Percentiles rank a stretch among this genome's conserved stretches.
Conservation (phyloP, 768 basidiomycete species). For the Trametes cingulata region DNA sequence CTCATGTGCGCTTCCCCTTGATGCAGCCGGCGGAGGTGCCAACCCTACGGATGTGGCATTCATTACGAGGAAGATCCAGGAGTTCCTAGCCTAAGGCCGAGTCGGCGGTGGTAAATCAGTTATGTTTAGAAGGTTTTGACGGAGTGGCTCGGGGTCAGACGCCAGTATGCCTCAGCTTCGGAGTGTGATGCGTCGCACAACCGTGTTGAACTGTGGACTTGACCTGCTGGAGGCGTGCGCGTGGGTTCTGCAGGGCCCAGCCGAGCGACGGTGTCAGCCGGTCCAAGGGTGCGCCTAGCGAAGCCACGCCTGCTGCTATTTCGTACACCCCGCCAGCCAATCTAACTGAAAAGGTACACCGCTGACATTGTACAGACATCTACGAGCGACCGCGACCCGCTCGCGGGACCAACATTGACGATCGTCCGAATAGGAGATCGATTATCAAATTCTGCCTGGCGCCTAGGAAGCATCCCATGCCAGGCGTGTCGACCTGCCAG, state of each 20-base stretch:
- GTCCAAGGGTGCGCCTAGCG: not conserved
- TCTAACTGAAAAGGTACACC: constrained; percentile 1
- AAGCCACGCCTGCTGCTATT: not conserved
- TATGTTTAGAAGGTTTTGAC: not conserved
- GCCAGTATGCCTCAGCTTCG: not conserved
- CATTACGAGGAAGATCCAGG: constrained; percentile 16
- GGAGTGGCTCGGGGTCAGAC: not conserved
- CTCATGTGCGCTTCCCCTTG: not conserved
- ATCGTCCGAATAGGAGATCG: not conserved
- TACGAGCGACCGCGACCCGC: not conserved
- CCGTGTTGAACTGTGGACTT: not conserved
- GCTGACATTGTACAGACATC: not conserved
- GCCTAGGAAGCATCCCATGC: not conserved
- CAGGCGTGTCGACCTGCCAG: too few species aligned
- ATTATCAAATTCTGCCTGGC: constrained; percentile 3
- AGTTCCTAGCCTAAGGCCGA: constrained; percentile 6
- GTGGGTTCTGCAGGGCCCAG: not conserved
- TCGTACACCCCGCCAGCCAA: not conserved
- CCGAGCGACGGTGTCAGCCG: not conserved
- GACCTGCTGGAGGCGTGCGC: not conserved
- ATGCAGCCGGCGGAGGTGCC: constrained; percentile 20
- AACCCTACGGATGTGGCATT: constrained; percentile 19
- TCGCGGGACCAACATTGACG: constrained; percentile 1
- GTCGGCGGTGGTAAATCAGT: not conserved
- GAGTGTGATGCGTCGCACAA: not conserved